Percentiles rank a stretch among this genome's conserved stretches.
Conservation (phyloP, 2,329 filamentous ascomycete species). For the Basipetospora chlamydospora region DNA sequence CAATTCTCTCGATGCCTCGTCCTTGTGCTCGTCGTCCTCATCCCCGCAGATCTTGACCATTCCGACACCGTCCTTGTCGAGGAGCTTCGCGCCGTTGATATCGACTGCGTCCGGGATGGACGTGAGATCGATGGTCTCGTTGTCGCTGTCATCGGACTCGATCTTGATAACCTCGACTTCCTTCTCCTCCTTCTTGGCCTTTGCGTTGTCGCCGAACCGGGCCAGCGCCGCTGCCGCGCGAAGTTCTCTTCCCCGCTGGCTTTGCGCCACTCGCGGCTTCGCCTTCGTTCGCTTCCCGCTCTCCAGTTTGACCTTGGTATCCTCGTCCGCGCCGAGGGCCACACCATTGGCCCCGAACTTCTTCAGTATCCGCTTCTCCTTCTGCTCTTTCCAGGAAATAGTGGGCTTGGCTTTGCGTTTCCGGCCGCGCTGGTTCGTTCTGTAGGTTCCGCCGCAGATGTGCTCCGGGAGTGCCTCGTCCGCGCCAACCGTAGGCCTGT, state of each 20-base stretch:
- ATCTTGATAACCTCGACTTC: conserved; percentile 27
- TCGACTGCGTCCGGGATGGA: conserved; percentile 41
- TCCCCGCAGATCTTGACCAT: conserved; percentile 66
- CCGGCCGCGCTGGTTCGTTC: conserved; percentile 36
- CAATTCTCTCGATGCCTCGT: conserved; percentile 40
- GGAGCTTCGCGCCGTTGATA: conserved; percentile 46
- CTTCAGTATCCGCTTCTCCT: conserved; percentile 56
- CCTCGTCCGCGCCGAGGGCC: conserved; percentile 56
- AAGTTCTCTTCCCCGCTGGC: conserved; percentile 59
- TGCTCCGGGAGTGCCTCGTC: conserved; percentile 51
- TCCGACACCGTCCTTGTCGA: conserved; percentile 50
- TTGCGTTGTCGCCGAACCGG: conserved; percentile 41
- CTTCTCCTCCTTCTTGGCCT: conserved; percentile 13
- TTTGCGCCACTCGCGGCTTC: conserved; percentile 61
- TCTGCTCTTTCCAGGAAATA: conserved; percentile 55
- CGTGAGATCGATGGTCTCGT: conserved; percentile 29
- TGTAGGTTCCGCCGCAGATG: conserved; percentile 70
- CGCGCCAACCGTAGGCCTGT: conserved; percentile 33
- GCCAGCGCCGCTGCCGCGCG: conserved; percentile 64
- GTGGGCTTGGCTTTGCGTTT: conserved; percentile 36
- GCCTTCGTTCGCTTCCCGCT: conserved; percentile 45
- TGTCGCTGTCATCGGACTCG: conserved; percentile 24
- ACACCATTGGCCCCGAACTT: conserved; percentile 64
- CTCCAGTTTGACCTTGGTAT: conserved; percentile 50
- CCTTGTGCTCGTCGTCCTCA: conserved; percentile 40